Base-by-base conservation (phyloP, 805 yeast species). In the Deakozyma indianensis region DNA sequence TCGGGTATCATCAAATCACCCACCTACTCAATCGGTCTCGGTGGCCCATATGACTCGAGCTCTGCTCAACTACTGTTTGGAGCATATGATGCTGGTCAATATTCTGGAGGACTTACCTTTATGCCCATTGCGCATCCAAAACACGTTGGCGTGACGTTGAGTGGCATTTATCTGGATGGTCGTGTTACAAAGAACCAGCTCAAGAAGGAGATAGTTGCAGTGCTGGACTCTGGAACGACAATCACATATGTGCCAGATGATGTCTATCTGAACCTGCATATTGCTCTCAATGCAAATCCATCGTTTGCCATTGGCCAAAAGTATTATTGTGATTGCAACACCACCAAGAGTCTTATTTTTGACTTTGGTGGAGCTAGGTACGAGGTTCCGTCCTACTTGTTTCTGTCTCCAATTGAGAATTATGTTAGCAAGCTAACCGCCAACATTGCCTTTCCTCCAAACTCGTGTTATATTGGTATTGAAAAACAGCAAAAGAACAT, bases 21-120 rank as follows among this genome's bases (percentile, higher is more conserved):
- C 22, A 75, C 77, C 2, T 84, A 81, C 60, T 83, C 92, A 1
- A 62, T 84, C 35, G 81, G 67, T 53, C 66, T 84, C 56, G 70
- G 77, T 52, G 63, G 64, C 3, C 48, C 60, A 32, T 56, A 62
- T 45, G 54, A 64, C 25, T n/a, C n/a, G n/a, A 48, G 53, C 4
- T 50, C 66, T 2, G 88, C 87, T 3, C 63, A 70, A 22, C 64
- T 75, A 41, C 57, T 75, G 44, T 76, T 76, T 60, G 80, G 81
- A 18, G 81, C 73, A 23, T 65, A 75, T 25, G 80, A 76, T 52
- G 67, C 65, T 38, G 61, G 69, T 44, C 72, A 70, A 56, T 74
- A 68, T 56, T 32, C 56, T 1, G 80, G 80, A 20, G 52, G 56
- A 22, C 58, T 74, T 24, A 51, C 56, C 20, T 52, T 66, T 20